A percentile compares a stretch with the other conserved stretches of the same genome.
These are phyloP conservation scores for Anthracocystis walkeri DNA, from an alignment of 1,284 basidiomycete genomes.

Conservation along the genomic window DNA sequence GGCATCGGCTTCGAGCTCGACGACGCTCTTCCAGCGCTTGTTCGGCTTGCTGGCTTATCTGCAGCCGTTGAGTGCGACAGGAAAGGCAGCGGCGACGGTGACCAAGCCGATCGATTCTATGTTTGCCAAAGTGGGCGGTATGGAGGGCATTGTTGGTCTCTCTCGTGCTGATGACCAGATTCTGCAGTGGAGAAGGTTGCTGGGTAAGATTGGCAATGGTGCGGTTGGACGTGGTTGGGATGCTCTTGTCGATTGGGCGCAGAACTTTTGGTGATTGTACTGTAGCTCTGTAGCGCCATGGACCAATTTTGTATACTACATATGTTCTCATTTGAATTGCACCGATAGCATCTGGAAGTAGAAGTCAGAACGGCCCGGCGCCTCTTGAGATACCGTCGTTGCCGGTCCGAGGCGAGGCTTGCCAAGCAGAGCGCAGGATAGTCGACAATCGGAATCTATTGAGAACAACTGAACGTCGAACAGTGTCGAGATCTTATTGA, in stretches of 20 bases:
- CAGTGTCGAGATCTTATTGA: no score
- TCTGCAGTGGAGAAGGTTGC: constrained; percentile 52
- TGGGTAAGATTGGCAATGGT: constrained; percentile 57
- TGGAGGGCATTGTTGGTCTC: constrained; percentile 57
- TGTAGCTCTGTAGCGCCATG: no score
- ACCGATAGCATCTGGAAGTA: no score
- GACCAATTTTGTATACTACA: background rate
- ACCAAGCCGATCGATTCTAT: constrained; percentile 41
- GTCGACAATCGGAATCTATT: no score
- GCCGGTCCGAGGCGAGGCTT: no score
- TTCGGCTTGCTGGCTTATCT: constrained; percentile 19
- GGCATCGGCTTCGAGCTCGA: constrained; percentile 9
- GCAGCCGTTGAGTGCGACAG: constrained; percentile 17
- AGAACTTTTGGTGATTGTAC: constrained; percentile 52
- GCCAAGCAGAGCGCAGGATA: no score
- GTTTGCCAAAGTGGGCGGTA: constrained; percentile 52
- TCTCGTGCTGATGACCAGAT: constrained; percentile 56
- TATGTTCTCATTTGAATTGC: no score
- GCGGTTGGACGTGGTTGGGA: constrained; percentile 58
- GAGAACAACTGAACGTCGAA: no score
- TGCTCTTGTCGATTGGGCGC: constrained; percentile 54
- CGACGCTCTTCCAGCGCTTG: constrained; percentile 21
- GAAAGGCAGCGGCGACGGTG: constrained; percentile 25
- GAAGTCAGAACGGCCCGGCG: no score
- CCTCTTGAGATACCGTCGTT: no score